Percentiles rank a stretch among this genome's conserved stretches.
Conservation (phyloP, 345 rosid species). For the Arabis hirsuta region DNA sequence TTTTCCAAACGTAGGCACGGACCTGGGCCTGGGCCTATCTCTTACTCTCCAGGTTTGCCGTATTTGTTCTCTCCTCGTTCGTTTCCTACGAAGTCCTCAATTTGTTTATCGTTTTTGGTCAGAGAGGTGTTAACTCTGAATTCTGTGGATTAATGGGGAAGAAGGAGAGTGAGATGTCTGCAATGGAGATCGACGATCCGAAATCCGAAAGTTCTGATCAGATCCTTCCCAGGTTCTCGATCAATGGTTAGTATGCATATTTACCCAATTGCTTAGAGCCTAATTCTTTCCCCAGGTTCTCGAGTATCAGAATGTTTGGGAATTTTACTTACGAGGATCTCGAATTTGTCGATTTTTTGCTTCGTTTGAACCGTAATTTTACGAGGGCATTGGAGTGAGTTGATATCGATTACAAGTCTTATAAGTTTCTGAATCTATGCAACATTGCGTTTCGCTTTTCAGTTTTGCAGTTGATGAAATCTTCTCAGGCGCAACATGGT, state of each 20-base stretch:
- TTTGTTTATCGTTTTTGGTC: not conserved
- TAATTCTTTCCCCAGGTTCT: not conserved
- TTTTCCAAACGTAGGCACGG: no score
- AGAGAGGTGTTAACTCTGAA: not conserved
- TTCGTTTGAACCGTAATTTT: not conserved
- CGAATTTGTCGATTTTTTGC: conserved; percentile 2
- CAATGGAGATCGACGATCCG: conserved; percentile 79
- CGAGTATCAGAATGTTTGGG: conserved; percentile 23
- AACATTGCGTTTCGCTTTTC: conserved; percentile 26
- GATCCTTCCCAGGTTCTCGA: conserved; percentile 71
- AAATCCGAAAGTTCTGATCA: conserved; percentile 58
- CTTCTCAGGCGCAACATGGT: conserved; percentile 98
- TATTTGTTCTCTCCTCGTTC: not conserved
- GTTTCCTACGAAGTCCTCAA: not conserved
- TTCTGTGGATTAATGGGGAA: conserved; percentile 49
- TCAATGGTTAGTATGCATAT: conserved; percentile 59
- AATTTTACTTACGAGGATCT: conserved; percentile 15
- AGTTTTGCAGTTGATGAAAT: conserved; percentile 89
- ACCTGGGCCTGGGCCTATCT: no score
- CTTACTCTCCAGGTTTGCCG: not conserved
- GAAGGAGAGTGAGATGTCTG: conserved; percentile 51
- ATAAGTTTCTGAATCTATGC: conserved; percentile 6
- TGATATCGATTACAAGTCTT: not conserved
- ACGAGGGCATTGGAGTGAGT: not conserved
- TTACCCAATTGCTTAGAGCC: not conserved